Evolutionary conservation across 2,329 filamentous ascomycete species (phyloP).

Genomic region (Furcasterigmium furcatum): DNA sequence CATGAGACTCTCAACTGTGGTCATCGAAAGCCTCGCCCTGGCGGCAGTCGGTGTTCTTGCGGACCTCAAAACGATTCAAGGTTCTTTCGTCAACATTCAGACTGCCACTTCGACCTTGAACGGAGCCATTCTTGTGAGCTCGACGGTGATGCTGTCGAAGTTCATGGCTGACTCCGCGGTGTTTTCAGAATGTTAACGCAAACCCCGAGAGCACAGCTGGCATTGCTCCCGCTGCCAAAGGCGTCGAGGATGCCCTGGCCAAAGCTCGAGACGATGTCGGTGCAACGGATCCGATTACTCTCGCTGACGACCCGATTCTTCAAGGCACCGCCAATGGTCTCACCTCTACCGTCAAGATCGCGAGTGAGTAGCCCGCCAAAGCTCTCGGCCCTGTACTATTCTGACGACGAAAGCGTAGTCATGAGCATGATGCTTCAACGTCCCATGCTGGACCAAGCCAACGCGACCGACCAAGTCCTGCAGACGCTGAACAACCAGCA

Average conservation of each 20-base stretch:
- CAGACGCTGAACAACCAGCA: constrained; percentile 6
- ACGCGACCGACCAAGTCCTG: constrained; percentile 4
- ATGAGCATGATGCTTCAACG: constrained; percentile 10
- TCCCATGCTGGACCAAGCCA: constrained; percentile 6
- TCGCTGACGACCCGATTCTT: constrained; percentile 15
- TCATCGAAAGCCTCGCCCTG: neutral
- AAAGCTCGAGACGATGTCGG: constrained; percentile 7
- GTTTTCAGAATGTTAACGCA: constrained; percentile 4
- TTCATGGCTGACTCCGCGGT: too few relatives aligned
- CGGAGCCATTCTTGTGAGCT: neutral
- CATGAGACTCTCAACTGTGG: neutral
- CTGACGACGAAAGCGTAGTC: constrained; percentile 2
- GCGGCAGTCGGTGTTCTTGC: neutral
- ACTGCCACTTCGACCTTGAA: neutral
- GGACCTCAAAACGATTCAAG: neutral
- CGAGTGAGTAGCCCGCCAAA: neutral
- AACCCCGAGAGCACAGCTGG: constrained; percentile 3
- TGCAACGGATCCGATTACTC: constrained; percentile 16
- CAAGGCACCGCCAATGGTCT: constrained; percentile 6
- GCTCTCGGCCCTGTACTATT: too few relatives aligned
- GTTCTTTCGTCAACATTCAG: constrained; percentile 1
- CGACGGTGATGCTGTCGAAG: too few relatives aligned
- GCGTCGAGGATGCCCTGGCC: constrained; percentile 8
- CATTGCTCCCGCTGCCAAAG: constrained; percentile 1
- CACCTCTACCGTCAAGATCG: constrained; percentile 11